Evolutionary conservation across 768 basidiomycete species (phyloP), one percentile per base, ranked within the genome.

Genomic region (Asterophora parasitica): DNA sequence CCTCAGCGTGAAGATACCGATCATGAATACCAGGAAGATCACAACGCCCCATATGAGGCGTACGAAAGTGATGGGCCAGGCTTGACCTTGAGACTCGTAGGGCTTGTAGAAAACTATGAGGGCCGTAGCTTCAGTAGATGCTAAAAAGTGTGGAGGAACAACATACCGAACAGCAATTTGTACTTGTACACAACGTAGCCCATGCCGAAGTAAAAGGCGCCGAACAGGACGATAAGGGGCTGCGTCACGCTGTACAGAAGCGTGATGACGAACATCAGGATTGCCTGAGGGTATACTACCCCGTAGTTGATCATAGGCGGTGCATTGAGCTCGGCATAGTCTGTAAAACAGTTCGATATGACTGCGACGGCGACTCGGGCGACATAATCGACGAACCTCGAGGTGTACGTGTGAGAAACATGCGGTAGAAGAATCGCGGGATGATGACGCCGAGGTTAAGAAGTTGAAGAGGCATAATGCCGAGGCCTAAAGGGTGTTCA

Each of bases 261-360:
- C 31, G 90, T 94, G 66, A 99, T 88, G 53, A 92, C 88, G 66
- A 97, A 98, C 64, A 98, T 85, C 36, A 99, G 75, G 50, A 98
- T 92, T 4, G 94, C 89, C 61, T 97, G 95, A 0, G 96, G 96
- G 63, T 97, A 99, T 9, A 99, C 92, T 42, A 88, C 79, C 42
- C 96, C 96, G 56, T 98, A 95, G 66, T 97, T 98, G 67, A 98
- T 88, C 87, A 94, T 91, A 0, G 96, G 93, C 5, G 96, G 96
- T 0, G 93, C 92, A 60, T 99, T 96, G 12, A 98, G 76, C 63
- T 96, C 96, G 13, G 93, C 95, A 54, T 83, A 94, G 59, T 99
- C 95, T 97, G 59, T 27, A 6, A 17, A n/a, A 27, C 23, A 23
- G n/a, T n/a, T 23, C 23, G 23, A 23, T 23, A 23, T 23, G 23